Evolutionary conservation across 164 flowering plant genomes (phyloP), one percentile per base, ranked within the genome.

Genomic region (Akebia trifoliata): DNA sequence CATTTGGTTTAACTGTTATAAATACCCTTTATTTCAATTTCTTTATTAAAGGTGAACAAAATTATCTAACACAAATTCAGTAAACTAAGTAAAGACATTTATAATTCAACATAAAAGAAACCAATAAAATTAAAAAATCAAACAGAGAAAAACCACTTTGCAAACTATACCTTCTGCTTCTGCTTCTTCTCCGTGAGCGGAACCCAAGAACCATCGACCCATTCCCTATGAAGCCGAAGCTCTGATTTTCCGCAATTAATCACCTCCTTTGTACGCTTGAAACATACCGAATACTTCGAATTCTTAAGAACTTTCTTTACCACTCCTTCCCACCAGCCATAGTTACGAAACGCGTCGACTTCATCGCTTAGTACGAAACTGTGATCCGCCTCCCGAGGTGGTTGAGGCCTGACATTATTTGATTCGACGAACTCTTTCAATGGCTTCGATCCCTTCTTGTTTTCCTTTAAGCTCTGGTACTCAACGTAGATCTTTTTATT

Each of bases 321-420:
- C 14, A 70, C 65, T 2, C 81, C 81, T 18, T 63, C 74, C 81
- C 78, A 74, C 81, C 81, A 77, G 0, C 71, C 79, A 37, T 74
- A 79, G 21, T 65, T 51, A 59, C 68, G 56, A 47, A 51, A 72
- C 2, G 79, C 81, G 36, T 77, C 81, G 12, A 77, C 81, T 12
- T 55, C 67, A 25, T 77, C 78, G 39, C 47, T 57, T 2, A 57
- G 20, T 15, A 40, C 29, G 29, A 65, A 70, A 5, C 14, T 14
- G 30, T 25, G 45, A 14, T 14, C 17, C n/a, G 10, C 7, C 35
- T 74, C 76, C 2, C 48, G 59, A 6, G 78, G 81, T 1, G 78
- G 72, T 0, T 36, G 3, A 4, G 78, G 81, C 30, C 81, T 57
- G 2, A 69, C 63, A 17, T 57, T 17, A 26, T 65, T 15, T 4